A percentile compares a stretch with the other conserved stretches of the same genome.
phyloP scores from a whole-genome alignment of 768 basidiomycete species.

The Sarcomyxa edulis region DNA sequence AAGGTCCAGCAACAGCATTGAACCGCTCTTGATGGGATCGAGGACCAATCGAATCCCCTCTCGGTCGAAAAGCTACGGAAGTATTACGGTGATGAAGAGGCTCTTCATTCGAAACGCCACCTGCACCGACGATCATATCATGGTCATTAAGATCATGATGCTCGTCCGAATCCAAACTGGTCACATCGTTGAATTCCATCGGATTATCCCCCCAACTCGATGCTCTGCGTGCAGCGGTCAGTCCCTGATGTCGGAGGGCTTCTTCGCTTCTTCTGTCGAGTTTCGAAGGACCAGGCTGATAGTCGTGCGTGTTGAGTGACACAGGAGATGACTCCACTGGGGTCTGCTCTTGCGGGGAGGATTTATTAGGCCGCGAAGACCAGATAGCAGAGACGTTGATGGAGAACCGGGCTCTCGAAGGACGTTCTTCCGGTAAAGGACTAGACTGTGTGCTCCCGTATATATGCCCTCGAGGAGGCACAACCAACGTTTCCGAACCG shows the following conservation, averaged over 20 bases:
- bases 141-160: constrained; percentile 37
- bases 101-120: constrained; percentile 9
- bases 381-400: constrained; percentile 23
- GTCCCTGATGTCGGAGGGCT: constrained; percentile 24
- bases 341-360: constrained; percentile 11
- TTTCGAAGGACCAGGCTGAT: background rate
- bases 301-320: background rate
- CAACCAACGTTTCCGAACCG: constrained; percentile 25
- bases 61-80: background rate
- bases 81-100: constrained; percentile 3
- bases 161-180: constrained; percentile 30
- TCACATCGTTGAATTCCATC: constrained; percentile 25
- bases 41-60: background rate
- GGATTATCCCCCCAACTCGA: constrained; percentile 60
- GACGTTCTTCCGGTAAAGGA: constrained; percentile 12
- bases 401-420: constrained; percentile 21
- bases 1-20: background rate
- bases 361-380: constrained; percentile 25
- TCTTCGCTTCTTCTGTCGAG: constrained; percentile 41
- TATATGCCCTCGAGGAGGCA: constrained; percentile 13
- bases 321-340: background rate
- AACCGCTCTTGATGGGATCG: background rate
- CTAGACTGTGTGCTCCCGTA: constrained; percentile 13
- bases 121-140: constrained; percentile 23
- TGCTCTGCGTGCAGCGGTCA: constrained; percentile 49